Evolutionary conservation across 805 yeast genomes (phyloP).

Genomic region (Kluyveromyces siamensis): DNA sequence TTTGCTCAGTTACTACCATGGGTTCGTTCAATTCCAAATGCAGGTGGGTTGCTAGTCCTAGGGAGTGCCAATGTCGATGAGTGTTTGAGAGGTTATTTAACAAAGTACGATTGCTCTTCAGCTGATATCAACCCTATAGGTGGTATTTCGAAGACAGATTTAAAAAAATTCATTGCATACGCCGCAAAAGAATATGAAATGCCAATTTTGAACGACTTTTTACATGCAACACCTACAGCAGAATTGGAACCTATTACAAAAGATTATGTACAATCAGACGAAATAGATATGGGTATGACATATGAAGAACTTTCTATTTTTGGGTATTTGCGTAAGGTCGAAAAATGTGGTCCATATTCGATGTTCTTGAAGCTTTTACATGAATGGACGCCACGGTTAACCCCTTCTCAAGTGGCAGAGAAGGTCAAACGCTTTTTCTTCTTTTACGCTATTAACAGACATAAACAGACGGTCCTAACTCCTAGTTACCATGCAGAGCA

Average conservation of each 20-base stretch:
- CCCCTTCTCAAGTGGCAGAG: slow-evolving; percentile 79
- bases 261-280: slow-evolving; percentile 90
- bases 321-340: slow-evolving; percentile 85
- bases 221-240: slow-evolving; percentile 94
- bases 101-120: slow-evolving; percentile 94
- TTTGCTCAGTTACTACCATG: slow-evolving; percentile 95
- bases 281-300: slow-evolving; percentile 96
- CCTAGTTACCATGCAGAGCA: slow-evolving; percentile 98
- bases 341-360: slow-evolving; percentile 93
- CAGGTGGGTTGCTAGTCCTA: slow-evolving; percentile 73
- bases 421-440: slow-evolving; percentile 91
- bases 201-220: slow-evolving; percentile 69
- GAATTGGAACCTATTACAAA: slow-evolving; percentile 95
- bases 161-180: slow-evolving; percentile 77
- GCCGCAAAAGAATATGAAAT: slow-evolving; percentile 59
- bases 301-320: slow-evolving; percentile 87
- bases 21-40: slow-evolving; percentile 60
- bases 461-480: slow-evolving; percentile 94
- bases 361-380: slow-evolving; percentile 87
- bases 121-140: slow-evolving; percentile 99
- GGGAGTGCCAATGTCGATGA: slow-evolving; percentile 98
- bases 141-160: slow-evolving; percentile 92
- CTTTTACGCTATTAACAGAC: slow-evolving; percentile 91
- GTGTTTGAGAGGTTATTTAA: slow-evolving; percentile 87
- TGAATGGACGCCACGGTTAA: slow-evolving; percentile 80